Percentiles rank a stretch among this genome's conserved stretches.
Evolutionary conservation across 257 asterid species (phyloP).

Genomic region (Eustoma russellianum): DNA sequence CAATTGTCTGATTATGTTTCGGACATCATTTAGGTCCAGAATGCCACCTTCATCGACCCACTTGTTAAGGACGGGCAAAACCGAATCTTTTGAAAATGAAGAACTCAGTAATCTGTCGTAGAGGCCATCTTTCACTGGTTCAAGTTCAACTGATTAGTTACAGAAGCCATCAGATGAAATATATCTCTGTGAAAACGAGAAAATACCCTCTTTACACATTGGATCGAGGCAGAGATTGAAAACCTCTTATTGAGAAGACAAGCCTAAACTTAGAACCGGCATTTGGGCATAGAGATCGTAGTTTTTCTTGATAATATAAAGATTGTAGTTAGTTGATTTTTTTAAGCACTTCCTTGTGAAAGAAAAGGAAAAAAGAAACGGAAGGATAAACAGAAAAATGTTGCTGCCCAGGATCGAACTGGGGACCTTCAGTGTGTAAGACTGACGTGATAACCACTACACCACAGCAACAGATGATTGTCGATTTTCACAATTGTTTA

Average conservation of each 20-base stretch:
- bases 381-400: not conserved
- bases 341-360: too few relatives aligned
- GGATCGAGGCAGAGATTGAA: too few relatives aligned
- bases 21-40: slow-evolving; percentile 1
- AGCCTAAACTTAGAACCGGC: too few relatives aligned
- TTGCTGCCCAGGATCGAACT: slow-evolving; percentile 51
- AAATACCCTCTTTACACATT: too few relatives aligned
- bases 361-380: not conserved
- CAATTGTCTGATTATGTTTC: slow-evolving; percentile 2
- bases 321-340: too few relatives aligned
- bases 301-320: too few relatives aligned
- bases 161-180: too few relatives aligned
- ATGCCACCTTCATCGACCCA: slow-evolving; percentile 13
- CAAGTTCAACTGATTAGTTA: not conserved
- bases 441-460: slow-evolving; percentile 53
- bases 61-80: slow-evolving; percentile 7
- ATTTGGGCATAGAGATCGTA: too few relatives aligned
- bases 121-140: not conserved
- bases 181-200: too few relatives aligned
- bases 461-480: slow-evolving; percentile 46
- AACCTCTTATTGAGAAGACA: too few relatives aligned
- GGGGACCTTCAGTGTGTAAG: slow-evolving; percentile 49
- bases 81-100: not conserved
- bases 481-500: too few relatives aligned
- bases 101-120: slow-evolving; percentile 3